phyloP scores from a whole-genome alignment of 345 rosid genomes.

The Salix brachista region DNA sequence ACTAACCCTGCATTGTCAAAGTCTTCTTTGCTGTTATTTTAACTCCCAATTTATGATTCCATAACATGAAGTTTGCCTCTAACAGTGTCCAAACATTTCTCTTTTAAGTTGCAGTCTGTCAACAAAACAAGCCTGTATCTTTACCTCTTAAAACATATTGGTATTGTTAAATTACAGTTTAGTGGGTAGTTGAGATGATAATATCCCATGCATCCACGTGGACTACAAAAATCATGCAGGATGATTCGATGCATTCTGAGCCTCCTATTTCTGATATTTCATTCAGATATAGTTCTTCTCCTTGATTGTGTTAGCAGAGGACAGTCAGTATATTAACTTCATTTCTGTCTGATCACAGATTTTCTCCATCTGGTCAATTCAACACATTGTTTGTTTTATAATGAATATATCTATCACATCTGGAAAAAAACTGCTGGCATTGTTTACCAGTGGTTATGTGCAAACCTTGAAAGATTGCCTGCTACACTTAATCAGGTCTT shows the following conservation, averaged over 20 bases:
- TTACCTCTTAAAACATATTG: not conserved
- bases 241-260: not conserved
- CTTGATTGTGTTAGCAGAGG: not conserved
- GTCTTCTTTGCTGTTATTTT: not conserved
- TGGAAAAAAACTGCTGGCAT: not conserved
- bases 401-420: not conserved
- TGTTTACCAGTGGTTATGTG: not conserved
- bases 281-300: not conserved
- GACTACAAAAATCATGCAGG: not conserved
- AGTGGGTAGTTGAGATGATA: not conserved
- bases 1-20: not conserved
- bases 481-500: not conserved
- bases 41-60: not conserved
- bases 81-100: not conserved
- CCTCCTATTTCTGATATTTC: not conserved
- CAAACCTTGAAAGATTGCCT: not conserved
- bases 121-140: not conserved
- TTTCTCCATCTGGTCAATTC: not conserved
- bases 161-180: not conserved
- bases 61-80: not conserved
- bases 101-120: not conserved
- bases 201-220: constrained; percentile 27
- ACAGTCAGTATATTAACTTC: not conserved
- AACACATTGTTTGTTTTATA: not conserved
- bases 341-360: not conserved